Percentiles rank a stretch among this genome's conserved stretches.
phyloP scores from a whole-genome alignment of 148 eudicot genomes.

The Salicornia ramosissima region DNA sequence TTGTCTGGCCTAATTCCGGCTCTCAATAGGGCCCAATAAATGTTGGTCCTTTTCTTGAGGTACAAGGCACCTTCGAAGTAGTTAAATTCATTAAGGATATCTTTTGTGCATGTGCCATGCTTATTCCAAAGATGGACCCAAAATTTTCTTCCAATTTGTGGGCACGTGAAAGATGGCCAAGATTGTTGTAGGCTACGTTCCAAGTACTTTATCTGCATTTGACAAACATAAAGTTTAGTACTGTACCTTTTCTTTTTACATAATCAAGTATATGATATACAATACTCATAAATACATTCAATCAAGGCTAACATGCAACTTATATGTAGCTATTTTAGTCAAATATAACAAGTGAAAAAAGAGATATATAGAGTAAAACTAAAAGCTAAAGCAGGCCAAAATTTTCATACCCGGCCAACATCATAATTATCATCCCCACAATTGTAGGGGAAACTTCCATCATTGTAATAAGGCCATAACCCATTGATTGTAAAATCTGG shows the following conservation, averaged over 20 bases:
- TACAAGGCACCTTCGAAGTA: slow-evolving; percentile 42
- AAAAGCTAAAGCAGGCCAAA: too few species aligned
- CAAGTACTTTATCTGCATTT: slow-evolving; percentile 16
- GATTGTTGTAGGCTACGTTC: slow-evolving; percentile 22
- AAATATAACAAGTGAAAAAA: too few species aligned
- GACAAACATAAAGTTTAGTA: neutral
- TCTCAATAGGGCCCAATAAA: slow-evolving; percentile 33
- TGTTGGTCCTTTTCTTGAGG: slow-evolving; percentile 29
- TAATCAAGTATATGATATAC: too few species aligned
- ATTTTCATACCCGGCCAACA: slow-evolving; percentile 15
- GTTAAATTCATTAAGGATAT: slow-evolving; percentile 30
- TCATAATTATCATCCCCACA: slow-evolving; percentile 26
- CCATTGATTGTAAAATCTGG: slow-evolving; percentile 33
- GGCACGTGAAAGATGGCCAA: slow-evolving; percentile 54
- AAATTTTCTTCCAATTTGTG: slow-evolving; percentile 38
- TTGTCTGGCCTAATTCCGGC: slow-evolving; percentile 41
- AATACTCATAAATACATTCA: too few species aligned
- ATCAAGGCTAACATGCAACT: too few species aligned
- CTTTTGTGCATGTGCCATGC: slow-evolving; percentile 52
- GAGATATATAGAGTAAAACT: too few species aligned
- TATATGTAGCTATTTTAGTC: too few species aligned
- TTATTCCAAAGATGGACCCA: slow-evolving; percentile 64
- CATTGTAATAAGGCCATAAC: slow-evolving; percentile 31
- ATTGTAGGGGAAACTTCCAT: slow-evolving; percentile 34
- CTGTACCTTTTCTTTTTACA: too few species aligned